Base-by-base conservation (phyloP, 208 protist genomes). In the Wallacemonas sp. region DNA sequence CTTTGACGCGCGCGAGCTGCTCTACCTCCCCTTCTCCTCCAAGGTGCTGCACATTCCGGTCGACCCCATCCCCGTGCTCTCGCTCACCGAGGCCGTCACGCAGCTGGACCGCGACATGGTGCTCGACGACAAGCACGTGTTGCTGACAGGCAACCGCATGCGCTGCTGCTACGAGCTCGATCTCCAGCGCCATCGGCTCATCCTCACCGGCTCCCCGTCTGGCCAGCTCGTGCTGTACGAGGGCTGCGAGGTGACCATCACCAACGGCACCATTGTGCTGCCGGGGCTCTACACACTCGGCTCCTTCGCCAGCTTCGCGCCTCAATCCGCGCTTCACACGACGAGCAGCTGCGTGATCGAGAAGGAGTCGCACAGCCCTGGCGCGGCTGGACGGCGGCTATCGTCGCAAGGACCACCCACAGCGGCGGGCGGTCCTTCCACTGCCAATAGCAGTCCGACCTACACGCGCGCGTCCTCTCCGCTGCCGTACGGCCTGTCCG, bases 291-390 rank as follows among this genome's bases (percentile, higher is more conserved):
- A 93, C 76, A 71, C 79, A 2, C 65, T 97, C 42, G 78, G 82
- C 68, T 94, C 88, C 20, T 97, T 90, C 77, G 84, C 92, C 22
- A 89, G 87, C 71, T 94, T 87, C 59, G 88, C 79, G 26, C 45
- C 79, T 8, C 77, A 77, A 32, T 74, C 91, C 10, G 52, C 76
- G 12, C 77, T 96, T 10, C 76, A 84, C 65, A 91, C 78, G 10
- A 78, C 77, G 28, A 63, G 69, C 33, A 76, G 65, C 38, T 92
- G 81, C 62, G 44, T 73, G 4, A 67, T 96, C 33, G 82, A 92
- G 65, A 92, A 96, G 71, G 18, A 69, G 23, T 25, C 32, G 18
- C 52, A 59, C 31, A 14, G n/a, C 26, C 5, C 11, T 5, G 44
- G 16, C 18, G 57, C 1, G 36, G n/a, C n/a, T n/a, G n/a, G n/a